Base-by-base conservation (phyloP, 1,284 basidiomycete species). In the Fomes fomentarius region DNA sequence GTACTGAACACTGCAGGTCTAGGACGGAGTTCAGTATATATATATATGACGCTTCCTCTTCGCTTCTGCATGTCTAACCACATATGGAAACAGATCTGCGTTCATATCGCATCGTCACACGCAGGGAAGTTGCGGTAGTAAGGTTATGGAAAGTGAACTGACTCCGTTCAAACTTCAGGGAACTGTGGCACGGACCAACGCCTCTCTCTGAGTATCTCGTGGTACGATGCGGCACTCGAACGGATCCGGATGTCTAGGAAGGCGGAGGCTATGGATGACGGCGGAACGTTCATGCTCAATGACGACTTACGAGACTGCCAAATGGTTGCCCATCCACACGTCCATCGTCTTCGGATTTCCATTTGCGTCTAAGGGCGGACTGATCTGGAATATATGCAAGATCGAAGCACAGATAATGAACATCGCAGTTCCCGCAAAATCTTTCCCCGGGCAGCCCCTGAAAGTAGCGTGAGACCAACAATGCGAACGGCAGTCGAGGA, bases 371-470 rank as follows among this genome's bases (percentile, higher is more conserved):
- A 50, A 11, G 7, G 54, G 54, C 0, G 43, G 42, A 9, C 28
- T 31, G 19, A 62, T 53, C 10, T 43, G 33, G 15, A 58, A 52
- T 1, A 49, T 34, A 15, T 50, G 42, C 12, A 62, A 26, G 30
- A 62, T 28, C 24, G 44, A 56, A 0, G 60, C 50, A n/a, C 39
- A 47, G 22, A 42, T 10, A 19, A 56, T 53, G 54, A 59, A 59
- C 9, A 58, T 43, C 9, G 41, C 42, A 11, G 52, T 26, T 7
- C 50, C 47, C 9, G 53, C 51, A 19, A 59, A 43, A 21, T 41
- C n/a, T 10, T 28, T 47, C 11, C 60, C 60, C 4, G 60, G 54
- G 17, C 60, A 62, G 6, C 54, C 39, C n/a, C 60, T 62, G 34
- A 4, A n/a, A 7, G 14, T 33, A 34, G 10, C 21, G 10, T 19